phyloP scores from a whole-genome alignment of 2,329 filamentous ascomycete species.

The Penicillium sclerotiorum region DNA sequence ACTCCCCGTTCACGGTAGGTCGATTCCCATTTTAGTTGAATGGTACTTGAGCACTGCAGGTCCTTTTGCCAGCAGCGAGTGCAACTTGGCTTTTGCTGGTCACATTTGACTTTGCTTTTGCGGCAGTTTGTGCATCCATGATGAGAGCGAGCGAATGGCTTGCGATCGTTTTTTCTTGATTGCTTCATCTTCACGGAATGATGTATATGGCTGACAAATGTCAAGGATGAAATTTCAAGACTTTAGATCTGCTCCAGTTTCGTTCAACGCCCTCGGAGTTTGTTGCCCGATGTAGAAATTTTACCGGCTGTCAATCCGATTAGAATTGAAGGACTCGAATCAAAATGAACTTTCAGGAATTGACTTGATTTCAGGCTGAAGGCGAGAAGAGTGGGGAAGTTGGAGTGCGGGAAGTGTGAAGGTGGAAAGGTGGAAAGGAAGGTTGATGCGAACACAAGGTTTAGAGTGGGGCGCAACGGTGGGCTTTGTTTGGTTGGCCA shows the following conservation, averaged over 20 bases:
- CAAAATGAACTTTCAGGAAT: background rate
- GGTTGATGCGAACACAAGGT: background rate
- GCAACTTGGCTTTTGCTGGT: conserved; percentile 11
- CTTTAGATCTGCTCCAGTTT: background rate
- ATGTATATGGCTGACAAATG: background rate
- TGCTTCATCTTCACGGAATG: background rate
- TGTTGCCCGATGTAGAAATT: background rate
- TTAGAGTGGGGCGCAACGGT: background rate
- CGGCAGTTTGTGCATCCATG: conserved; percentile 8
- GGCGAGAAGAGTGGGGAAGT: background rate
- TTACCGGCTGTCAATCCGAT: background rate
- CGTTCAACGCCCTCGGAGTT: background rate
- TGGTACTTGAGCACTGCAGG: conserved; percentile 1
- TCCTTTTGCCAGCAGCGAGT: conserved; percentile 12
- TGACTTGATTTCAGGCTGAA: no score
- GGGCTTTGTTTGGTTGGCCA: background rate
- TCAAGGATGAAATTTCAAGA: background rate
- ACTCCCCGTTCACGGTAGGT: background rate
- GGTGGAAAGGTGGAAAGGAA: background rate
- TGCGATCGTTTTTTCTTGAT: background rate
- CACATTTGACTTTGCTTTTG: conserved; percentile 12
- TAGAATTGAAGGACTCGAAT: background rate
- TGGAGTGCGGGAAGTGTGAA: background rate
- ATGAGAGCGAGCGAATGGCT: conserved; percentile 2
- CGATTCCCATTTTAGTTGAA: conserved; percentile 3